Percentiles rank a stretch among this genome's conserved stretches.
Evolutionary conservation across 331 rosid genomes (phyloP).

Genomic region (Pyrus hybrid): DNA sequence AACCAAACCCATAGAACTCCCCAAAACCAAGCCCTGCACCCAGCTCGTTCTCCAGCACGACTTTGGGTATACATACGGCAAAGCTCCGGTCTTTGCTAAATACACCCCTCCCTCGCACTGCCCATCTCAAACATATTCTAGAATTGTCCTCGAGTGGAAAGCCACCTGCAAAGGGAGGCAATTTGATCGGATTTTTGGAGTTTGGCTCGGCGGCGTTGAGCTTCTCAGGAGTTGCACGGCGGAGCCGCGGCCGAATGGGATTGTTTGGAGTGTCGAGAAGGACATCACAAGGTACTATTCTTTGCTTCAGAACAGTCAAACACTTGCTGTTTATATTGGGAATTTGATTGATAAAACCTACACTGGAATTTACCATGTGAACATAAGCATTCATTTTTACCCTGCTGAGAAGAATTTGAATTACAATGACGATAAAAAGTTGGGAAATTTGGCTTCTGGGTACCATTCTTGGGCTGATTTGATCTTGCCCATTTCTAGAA

Average conservation of each 20-base stretch:
- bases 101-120: constrained; percentile 63
- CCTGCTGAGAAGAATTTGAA: constrained; percentile 17
- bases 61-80: constrained; percentile 60
- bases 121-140: constrained; percentile 39
- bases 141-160: constrained; percentile 66
- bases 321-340: constrained; percentile 69
- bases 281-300: constrained; percentile 77
- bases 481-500: constrained; percentile 67
- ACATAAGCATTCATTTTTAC: constrained; percentile 51
- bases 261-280: constrained; percentile 72
- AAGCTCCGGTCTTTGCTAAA: constrained; percentile 50
- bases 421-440: not conserved
- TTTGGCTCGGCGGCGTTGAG: constrained; percentile 87
- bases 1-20: constrained; percentile 51
- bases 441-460: constrained; percentile 11
- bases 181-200: constrained; percentile 84
- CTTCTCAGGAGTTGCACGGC: constrained; percentile 82
- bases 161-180: constrained; percentile 68
- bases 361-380: constrained; percentile 82
- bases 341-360: constrained; percentile 53
- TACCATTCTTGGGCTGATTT: constrained; percentile 53
- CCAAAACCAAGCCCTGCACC: constrained; percentile 55
- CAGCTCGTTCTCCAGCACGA: constrained; percentile 53
- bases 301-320: constrained; percentile 36
- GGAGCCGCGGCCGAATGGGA: constrained; percentile 65